These are phyloP conservation scores for Ophiostoma himal-ulmi DNA, from an alignment of 2,329 filamentous ascomycete species.

Conservation along the genomic window DNA sequence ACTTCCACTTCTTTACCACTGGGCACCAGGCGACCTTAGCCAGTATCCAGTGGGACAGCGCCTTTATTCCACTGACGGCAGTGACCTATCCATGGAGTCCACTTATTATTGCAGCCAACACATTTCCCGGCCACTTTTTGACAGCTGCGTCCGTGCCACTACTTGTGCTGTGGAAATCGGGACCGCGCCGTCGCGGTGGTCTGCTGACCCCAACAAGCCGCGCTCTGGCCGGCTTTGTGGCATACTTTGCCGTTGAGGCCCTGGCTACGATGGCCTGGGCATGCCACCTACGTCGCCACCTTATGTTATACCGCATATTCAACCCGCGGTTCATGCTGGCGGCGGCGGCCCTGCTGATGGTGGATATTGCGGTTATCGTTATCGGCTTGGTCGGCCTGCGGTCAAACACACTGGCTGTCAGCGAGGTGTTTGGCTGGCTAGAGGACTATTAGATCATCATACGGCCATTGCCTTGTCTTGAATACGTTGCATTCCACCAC, in stretches of 20 bases:
- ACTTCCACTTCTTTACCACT: constrained; percentile 95
- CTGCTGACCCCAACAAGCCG: constrained; percentile 65
- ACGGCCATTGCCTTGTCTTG: background rate
- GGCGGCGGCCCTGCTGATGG: constrained; percentile 61
- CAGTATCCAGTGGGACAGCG: constrained; percentile 92
- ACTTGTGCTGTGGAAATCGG: constrained; percentile 81
- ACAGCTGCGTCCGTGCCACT: constrained; percentile 75
- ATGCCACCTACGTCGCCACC: constrained; percentile 76
- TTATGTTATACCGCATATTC: constrained; percentile 97
- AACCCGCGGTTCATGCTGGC: constrained; percentile 85
- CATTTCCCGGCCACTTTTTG: constrained; percentile 82
- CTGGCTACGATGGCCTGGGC: constrained; percentile 88
- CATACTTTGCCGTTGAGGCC: constrained; percentile 77
- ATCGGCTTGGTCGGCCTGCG: constrained; percentile 69
- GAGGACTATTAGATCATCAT: constrained; percentile 24
- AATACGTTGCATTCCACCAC: background rate
- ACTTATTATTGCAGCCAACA: constrained; percentile 74
- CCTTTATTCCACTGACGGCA: constrained; percentile 79
- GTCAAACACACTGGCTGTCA: constrained; percentile 70
- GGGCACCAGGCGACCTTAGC: constrained; percentile 86
- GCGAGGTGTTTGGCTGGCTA: constrained; percentile 79
- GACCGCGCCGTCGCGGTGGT: constrained; percentile 64
- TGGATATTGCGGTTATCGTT: constrained; percentile 67
- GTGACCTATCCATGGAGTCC: constrained; percentile 89
- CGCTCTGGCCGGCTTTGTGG: constrained; percentile 66